Percentiles rank a stretch among this genome's conserved stretches.
These are phyloP conservation scores for Yamadazyma conglobata DNA, from an alignment of 1,139 yeast species.

Conservation along the genomic window DNA sequence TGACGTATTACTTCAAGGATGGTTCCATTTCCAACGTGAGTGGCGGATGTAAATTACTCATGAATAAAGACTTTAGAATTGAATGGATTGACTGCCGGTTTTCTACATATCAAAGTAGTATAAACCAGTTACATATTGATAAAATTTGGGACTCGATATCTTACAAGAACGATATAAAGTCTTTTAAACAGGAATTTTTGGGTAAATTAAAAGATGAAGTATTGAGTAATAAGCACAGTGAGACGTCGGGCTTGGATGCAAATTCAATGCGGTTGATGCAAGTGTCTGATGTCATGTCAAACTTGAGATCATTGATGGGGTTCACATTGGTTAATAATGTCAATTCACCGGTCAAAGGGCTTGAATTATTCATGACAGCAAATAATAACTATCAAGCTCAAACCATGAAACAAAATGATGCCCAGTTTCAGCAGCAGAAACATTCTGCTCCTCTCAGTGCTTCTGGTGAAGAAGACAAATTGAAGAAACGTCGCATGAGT, in stretches of 20 bases:
- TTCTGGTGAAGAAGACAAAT: conserved; percentile 20
- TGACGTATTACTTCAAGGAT: conserved; percentile 58
- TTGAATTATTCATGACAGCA: conserved; percentile 48
- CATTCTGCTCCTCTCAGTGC: too few relatives aligned
- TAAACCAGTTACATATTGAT: conserved; percentile 26
- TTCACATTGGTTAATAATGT: conserved; percentile 45
- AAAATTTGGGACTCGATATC: conserved; percentile 10
- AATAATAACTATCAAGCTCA: conserved; percentile 20
- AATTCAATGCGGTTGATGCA: conserved; percentile 68
- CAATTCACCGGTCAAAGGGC: conserved; percentile 55
- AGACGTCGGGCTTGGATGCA: conserved; percentile 43
- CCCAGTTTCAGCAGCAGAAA: conserved; percentile 11
- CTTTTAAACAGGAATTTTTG: conserved; percentile 26
- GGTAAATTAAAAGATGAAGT: conserved; percentile 21
- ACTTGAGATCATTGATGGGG: conserved; percentile 60
- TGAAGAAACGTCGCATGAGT: conserved; percentile 20
- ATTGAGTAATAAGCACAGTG: conserved; percentile 22
- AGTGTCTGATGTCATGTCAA: conserved; percentile 73
- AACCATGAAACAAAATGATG: conserved; percentile 12
- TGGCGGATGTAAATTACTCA: conserved; percentile 57
- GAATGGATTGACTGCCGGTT: conserved; percentile 70
- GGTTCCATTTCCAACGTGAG: conserved; percentile 64
- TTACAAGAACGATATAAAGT: conserved; percentile 13
- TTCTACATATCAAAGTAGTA: conserved; percentile 25
- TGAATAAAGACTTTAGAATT: conserved; percentile 59